Evolutionary conservation across 352 stramenopile genomes (phyloP).

Genomic region (Phytophthora syringae): DNA sequence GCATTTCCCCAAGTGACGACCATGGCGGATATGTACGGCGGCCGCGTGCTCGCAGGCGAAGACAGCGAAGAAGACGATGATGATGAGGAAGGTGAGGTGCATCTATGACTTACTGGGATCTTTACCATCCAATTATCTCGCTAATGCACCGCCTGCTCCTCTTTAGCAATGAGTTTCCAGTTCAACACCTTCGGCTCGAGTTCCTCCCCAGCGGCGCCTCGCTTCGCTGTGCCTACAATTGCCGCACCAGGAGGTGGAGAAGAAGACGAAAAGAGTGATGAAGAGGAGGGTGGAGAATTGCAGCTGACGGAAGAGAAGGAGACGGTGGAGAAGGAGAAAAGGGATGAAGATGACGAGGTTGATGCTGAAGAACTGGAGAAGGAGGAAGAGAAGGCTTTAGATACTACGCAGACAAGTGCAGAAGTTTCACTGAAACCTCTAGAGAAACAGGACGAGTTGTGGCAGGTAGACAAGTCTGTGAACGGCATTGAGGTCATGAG

Average conservation of each 20-base stretch:
- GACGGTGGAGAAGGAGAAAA: neutral
- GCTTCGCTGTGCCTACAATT: conserved; percentile 39
- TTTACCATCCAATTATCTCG: too few species aligned
- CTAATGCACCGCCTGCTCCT: conserved; percentile 2
- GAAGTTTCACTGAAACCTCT: conserved; percentile 2
- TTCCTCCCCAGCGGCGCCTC: conserved; percentile 24
- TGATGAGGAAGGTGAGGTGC: conserved; percentile 50
- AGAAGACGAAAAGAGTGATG: conserved; percentile 45
- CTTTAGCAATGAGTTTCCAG: conserved; percentile 60
- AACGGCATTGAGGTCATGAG: conserved; percentile 65
- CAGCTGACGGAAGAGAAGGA: conserved; percentile 13
- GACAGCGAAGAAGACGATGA: conserved; percentile 85
- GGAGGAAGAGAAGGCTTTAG: conserved; percentile 33
- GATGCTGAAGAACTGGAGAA: neutral
- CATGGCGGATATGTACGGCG: conserved; percentile 69
- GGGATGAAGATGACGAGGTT: conserved; percentile 29
- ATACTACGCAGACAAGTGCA: conserved; percentile 3
- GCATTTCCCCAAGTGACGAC: conserved; percentile 2
- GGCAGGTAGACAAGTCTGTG: conserved; percentile 47
- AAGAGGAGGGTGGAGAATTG: conserved; percentile 30
- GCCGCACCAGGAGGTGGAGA: conserved; percentile 22
- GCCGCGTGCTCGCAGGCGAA: conserved; percentile 75
- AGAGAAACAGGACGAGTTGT: conserved; percentile 35
- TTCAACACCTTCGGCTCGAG: conserved; percentile 47
- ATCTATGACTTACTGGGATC: neutral